A percentile compares a stretch with the other conserved stretches of the same genome.
phyloP scores from a whole-genome alignment of 305 asterid genomes.

The Andrographis paniculata region DNA sequence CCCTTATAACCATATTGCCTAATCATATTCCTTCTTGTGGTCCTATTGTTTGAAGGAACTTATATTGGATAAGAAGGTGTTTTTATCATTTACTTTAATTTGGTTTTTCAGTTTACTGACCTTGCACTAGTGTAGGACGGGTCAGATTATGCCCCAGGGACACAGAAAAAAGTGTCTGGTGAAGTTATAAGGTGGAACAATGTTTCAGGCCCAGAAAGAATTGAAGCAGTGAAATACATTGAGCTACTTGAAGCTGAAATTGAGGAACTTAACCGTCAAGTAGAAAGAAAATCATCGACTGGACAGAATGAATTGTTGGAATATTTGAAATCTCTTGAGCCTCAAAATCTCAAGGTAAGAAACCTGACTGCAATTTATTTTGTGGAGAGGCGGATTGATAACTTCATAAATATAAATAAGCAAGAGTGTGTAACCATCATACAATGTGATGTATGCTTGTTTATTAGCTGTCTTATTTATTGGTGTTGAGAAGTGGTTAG shows the following conservation, averaged over 20 bases:
- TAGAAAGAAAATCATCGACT: conserved; percentile 59
- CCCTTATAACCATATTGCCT: too few species aligned
- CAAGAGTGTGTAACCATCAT: not conserved
- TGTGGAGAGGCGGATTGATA: not conserved
- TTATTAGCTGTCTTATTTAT: conserved; percentile 6
- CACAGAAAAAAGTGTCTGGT: conserved; percentile 87
- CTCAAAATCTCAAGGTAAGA: conserved; percentile 88
- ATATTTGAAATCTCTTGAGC: conserved; percentile 84
- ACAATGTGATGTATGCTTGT: conserved; percentile 12
- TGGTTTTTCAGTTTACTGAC: conserved; percentile 13
- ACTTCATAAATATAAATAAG: too few species aligned
- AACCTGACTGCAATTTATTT: conserved; percentile 8
- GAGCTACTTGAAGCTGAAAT: conserved; percentile 95
- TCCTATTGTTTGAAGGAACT: conserved; percentile 3
- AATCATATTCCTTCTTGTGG: conserved; percentile 1
- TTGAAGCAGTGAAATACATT: conserved; percentile 88
- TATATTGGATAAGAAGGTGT: not conserved
- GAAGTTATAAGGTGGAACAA: conserved; percentile 96
- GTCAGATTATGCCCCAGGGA: conserved; percentile 88
- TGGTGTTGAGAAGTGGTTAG: conserved; percentile 5
- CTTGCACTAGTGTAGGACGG: conserved; percentile 46
- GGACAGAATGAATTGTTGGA: conserved; percentile 81
- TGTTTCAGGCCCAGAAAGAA: conserved; percentile 73
- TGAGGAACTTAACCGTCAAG: conserved; percentile 84
- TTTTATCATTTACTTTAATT: not conserved